Evolutionary conservation across 768 basidiomycete genomes (phyloP).

Genomic region (Kwoniella sp.): DNA sequence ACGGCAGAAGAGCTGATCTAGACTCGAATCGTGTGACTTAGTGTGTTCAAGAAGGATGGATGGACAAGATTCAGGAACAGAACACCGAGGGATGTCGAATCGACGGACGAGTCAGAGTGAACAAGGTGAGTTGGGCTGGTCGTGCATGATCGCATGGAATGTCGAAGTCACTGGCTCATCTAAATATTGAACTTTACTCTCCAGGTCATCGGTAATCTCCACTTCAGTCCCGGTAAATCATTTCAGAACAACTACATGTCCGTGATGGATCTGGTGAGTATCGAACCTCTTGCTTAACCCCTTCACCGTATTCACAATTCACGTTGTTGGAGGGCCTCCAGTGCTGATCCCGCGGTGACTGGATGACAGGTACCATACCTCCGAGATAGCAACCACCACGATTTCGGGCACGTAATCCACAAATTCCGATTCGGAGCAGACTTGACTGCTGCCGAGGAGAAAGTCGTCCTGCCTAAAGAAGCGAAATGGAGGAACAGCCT

Average conservation of each 20-base stretch:
- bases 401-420: conserved; percentile 88
- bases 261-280: conserved; percentile 47
- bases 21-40: conserved; percentile 50
- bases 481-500: conserved; percentile 61
- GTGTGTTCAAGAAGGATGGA: conserved; percentile 94
- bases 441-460: conserved; percentile 60
- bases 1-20: conserved; percentile 5
- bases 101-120: conserved; percentile 85
- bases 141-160: too few relatives aligned
- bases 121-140: conserved; percentile 67
- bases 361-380: conserved; percentile 98
- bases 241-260: conserved; percentile 82
- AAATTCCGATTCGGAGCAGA: conserved; percentile 74
- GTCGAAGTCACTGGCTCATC: background rate
- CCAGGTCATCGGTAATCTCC: conserved; percentile 76
- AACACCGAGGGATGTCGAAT: conserved; percentile 93
- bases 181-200: too few relatives aligned
- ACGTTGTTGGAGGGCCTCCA: too few relatives aligned
- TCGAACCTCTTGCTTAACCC: background rate
- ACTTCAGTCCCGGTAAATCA: conserved; percentile 90
- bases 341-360: too few relatives aligned
- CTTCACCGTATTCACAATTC: too few relatives aligned
- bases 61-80: conserved; percentile 88
- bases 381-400: conserved; percentile 80
- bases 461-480: conserved; percentile 43